Evolutionary conservation across 495 filamentous ascomycete genomes (phyloP), one percentile per base, ranked within the genome.

Genomic region (Penicillium canescens): DNA sequence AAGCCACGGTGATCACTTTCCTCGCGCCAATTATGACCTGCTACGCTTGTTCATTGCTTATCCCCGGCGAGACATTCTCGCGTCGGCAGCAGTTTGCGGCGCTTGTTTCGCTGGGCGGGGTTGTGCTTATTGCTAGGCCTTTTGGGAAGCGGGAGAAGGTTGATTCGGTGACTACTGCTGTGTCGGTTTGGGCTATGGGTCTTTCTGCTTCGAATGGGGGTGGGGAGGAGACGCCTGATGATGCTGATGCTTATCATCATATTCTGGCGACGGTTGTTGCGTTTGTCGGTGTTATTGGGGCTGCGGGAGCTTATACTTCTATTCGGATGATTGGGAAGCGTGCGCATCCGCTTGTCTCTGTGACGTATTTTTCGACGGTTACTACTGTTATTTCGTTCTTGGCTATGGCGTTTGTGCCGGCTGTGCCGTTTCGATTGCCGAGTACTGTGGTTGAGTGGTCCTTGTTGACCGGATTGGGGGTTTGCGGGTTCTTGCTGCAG

Each of bases 1-100:
- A 98, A 60, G 92, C 94, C 10, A 96, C 91, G 0, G 94, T 97
- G 0, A 86, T 98, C 40, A 96, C 91, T 40, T 98, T 97, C 63
- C 81, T 98, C 1, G 83, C 89, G 0, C 94, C 94, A 0, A 86
- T 86, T 13, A 78, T 96, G 3, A 80, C 89, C n/a, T 89, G 90
- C 46, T 96, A 90, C 65, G 85, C 85, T 10, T 96, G 92, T 65
- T 88, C 87, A 13, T 65, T 92, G 16, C 72, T 96, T 14, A 79
- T 89, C 24, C 67, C 73, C 6, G 75, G 89, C 41, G 89, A 96
- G 58, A 87, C 88, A 0, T 97, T 92, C 66, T 91, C 89, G 0
- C 76, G 83, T 16, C 82, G 79, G 7, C 90, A 96, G 62, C 85
- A 92, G 56, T 66, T 92, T 2, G 91, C 89, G 1, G 86, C 83